Base-by-base conservation (phyloP, 805 yeast genomes). In the Myxozyma vanderwaltii region DNA sequence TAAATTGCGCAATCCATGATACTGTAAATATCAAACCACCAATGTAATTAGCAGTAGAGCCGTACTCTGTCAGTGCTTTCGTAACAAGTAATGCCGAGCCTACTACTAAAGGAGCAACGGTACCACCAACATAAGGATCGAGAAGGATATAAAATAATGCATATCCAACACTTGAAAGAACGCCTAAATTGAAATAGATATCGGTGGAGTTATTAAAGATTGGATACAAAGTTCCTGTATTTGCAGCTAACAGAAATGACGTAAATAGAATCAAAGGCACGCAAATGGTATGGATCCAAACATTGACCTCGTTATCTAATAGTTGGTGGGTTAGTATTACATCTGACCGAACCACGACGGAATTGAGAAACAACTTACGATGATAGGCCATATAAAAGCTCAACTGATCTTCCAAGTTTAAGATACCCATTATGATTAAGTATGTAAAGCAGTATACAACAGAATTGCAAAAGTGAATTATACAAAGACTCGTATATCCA, bases 1-100 rank as follows among this genome's bases (percentile, higher is more conserved):
- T 77, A 72, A 92, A 91, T 69, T 94, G 98, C 5, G 83, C 84
- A 15, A 84, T 68, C 98, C 99, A 92, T 8, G 88, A 76, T 1
- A 75, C 38, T 0, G 79, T 70, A 70, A 86, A 88, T 17, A 82
- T 66, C 1, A 56, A 66, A n/a, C 75, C 56, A 0, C 83, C 77
- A 12, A 55, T 63, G 24, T 68, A 61, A 36, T 63, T 58, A 33
- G 67, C 69, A 15, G 55, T 69, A 55, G 63, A 71, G 69, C 67
- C 74, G 63, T 41, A 64, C 31, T 68, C 71, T 24, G 70, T 53
- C 0, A 69, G 58, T 44, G 65, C 50, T 33, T 67, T 67, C 29
- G 74, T 69, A 40, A 72, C 70, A 46, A 49, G 60, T 33, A 65
- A 58, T 23, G 69, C 63, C 23, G 55, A 69, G 15, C 53, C 70